Conservation (phyloP, 2,329 filamentous ascomycete species). For the Aspergillus ruber region DNA sequence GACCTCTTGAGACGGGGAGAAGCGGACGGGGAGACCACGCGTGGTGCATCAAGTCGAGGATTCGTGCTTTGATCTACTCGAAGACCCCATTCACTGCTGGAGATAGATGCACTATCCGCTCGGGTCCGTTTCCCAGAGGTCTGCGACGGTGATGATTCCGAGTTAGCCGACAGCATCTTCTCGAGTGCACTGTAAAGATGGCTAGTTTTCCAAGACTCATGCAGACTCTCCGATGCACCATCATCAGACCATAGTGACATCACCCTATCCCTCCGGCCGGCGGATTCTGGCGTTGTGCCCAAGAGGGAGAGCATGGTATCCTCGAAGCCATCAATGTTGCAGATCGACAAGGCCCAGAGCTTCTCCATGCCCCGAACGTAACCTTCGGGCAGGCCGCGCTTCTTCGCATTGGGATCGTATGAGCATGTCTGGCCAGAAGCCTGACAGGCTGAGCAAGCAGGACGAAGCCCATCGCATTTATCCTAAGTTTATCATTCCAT, state of each 20-base stretch:
- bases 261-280: slow-evolving; percentile 25
- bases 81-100: slow-evolving; percentile 24
- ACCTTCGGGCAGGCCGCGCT: slow-evolving; percentile 41
- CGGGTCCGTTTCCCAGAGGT: slow-evolving; percentile 28
- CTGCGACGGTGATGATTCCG: slow-evolving; percentile 14
- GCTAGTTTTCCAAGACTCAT: slow-evolving; percentile 41
- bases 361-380: slow-evolving; percentile 44
- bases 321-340: slow-evolving; percentile 40
- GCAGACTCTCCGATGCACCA: slow-evolving; percentile 35
- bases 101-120: slow-evolving; percentile 17
- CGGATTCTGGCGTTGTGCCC: slow-evolving; percentile 28
- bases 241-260: slow-evolving; percentile 37
- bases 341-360: slow-evolving; percentile 39
- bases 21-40: slow-evolving; percentile 20
- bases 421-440: slow-evolving; percentile 35
- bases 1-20: slow-evolving; percentile 22
- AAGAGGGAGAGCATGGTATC: slow-evolving; percentile 35
- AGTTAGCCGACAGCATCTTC: slow-evolving; percentile 33
- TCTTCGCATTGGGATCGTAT: slow-evolving; percentile 41
- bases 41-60: slow-evolving; percentile 23
- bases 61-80: slow-evolving; percentile 23
- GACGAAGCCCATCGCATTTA: slow-evolving; percentile 40
- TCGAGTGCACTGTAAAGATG: slow-evolving; percentile 34
- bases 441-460: slow-evolving; percentile 38
- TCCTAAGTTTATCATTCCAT: slow-evolving; percentile 17